Evolutionary conservation across 441 rosid genomes (phyloP).

Genomic region (Lepidium campestre): DNA sequence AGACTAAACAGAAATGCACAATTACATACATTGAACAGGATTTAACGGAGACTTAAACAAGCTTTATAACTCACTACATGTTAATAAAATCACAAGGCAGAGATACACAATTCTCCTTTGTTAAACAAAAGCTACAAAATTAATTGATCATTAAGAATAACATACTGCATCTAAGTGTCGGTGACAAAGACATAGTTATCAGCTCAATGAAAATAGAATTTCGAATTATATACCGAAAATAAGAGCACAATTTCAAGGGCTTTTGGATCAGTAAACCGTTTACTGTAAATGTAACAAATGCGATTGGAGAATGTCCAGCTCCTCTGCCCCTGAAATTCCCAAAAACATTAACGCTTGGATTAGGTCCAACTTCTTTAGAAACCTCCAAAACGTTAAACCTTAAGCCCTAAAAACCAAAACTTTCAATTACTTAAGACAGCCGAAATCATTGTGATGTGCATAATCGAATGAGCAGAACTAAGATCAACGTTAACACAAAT

Average conservation of each 20-base stretch:
- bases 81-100: background rate
- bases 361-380: background rate
- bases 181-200: background rate
- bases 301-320: constrained; percentile 45
- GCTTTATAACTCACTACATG: background rate
- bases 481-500: background rate
- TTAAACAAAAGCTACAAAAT: background rate
- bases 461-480: background rate
- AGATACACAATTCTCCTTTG: background rate
- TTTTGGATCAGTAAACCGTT: constrained; percentile 73
- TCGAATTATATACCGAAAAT: constrained; percentile 52
- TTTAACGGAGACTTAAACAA: background rate
- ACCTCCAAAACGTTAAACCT: background rate
- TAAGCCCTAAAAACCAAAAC: background rate
- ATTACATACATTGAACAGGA: background rate
- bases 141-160: background rate
- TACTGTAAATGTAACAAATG: constrained; percentile 88
- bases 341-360: constrained; percentile 2
- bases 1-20: background rate
- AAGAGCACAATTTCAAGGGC: constrained; percentile 91
- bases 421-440: background rate
- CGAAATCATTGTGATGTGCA: background rate
- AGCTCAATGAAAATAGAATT: background rate
- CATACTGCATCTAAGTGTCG: background rate
- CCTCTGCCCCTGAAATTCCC: constrained; percentile 42